phyloP scores from a whole-genome alignment of 345 rosid species.

The Durio zibethinus region DNA sequence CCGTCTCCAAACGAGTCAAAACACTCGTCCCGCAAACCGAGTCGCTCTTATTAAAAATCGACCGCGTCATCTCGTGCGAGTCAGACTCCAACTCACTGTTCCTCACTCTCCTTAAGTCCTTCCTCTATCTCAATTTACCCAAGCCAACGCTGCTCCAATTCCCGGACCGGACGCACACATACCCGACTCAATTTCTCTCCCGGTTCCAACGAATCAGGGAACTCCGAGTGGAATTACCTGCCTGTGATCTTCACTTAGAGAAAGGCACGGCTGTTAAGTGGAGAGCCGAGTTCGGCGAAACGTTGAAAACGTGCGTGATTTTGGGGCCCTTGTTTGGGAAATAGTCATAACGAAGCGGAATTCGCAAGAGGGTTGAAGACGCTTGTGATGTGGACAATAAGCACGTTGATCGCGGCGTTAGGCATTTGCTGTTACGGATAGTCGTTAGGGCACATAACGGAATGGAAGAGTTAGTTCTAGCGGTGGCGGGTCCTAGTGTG shows the following conservation, averaged over 20 bases:
- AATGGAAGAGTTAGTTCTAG: neutral
- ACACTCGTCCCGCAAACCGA: constrained; percentile 43
- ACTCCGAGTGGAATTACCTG: constrained; percentile 6
- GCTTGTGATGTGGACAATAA: constrained; percentile 53
- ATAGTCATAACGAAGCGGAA: neutral
- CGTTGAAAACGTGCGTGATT: neutral
- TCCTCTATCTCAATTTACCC: neutral
- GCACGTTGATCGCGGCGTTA: constrained; percentile 28
- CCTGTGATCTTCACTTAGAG: constrained; percentile 2
- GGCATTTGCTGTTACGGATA: constrained; percentile 5
- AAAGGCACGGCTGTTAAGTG: constrained; percentile 14
- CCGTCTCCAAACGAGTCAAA: constrained; percentile 51
- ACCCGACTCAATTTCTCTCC: constrained; percentile 11
- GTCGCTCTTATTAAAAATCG: constrained; percentile 41
- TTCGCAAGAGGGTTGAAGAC: constrained; percentile 36
- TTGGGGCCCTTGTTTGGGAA: constrained; percentile 10
- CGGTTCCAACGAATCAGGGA: constrained; percentile 1
- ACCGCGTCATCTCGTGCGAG: constrained; percentile 42
- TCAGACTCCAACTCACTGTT: constrained; percentile 28
- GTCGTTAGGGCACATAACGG: neutral
- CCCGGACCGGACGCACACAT: constrained; percentile 11
- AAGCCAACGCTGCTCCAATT: constrained; percentile 21
- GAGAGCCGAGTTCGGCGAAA: constrained; percentile 14
- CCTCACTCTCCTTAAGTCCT: constrained; percentile 19
- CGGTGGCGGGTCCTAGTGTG: constrained; percentile 37